Conservation (phyloP, 176 grass and related monocot species). For the Juncus effusus region DNA sequence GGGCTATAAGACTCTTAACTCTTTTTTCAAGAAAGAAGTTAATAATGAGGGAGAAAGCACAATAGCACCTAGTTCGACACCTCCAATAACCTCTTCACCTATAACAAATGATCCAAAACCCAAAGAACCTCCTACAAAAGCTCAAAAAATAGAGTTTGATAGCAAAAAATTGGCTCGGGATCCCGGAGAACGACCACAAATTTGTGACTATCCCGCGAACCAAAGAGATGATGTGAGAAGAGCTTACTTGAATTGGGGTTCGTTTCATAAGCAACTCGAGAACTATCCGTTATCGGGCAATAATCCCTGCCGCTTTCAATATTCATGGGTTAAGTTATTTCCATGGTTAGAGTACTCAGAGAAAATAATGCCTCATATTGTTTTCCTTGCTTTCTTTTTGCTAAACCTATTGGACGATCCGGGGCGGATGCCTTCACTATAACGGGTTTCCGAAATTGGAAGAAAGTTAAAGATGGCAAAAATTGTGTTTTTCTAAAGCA, state of each 20-base stretch:
- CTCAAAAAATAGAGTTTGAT: no score
- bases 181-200: neutral
- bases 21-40: neutral
- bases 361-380: neutral
- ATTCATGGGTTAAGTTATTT: neutral
- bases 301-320: neutral
- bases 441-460: constrained; percentile 8
- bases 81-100: neutral
- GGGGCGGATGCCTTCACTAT: constrained; percentile 15
- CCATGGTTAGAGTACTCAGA: constrained; percentile 27
- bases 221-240: neutral
- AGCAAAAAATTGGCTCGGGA: neutral
- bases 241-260: neutral
- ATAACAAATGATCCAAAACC: no score
- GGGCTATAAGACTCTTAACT: neutral
- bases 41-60: neutral
- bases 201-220: constrained; percentile 4
- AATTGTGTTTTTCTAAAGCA: constrained; percentile 16
- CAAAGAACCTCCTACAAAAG: no score
- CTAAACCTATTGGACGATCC: neutral
- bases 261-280: no score
- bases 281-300: no score
- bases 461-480: constrained; percentile 27
- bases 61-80: neutral
- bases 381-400: constrained; percentile 7